Evolutionary conservation across 805 yeast genomes (phyloP), one percentile per base, ranked within the genome.

Genomic region (Kodamaea leandrae): DNA sequence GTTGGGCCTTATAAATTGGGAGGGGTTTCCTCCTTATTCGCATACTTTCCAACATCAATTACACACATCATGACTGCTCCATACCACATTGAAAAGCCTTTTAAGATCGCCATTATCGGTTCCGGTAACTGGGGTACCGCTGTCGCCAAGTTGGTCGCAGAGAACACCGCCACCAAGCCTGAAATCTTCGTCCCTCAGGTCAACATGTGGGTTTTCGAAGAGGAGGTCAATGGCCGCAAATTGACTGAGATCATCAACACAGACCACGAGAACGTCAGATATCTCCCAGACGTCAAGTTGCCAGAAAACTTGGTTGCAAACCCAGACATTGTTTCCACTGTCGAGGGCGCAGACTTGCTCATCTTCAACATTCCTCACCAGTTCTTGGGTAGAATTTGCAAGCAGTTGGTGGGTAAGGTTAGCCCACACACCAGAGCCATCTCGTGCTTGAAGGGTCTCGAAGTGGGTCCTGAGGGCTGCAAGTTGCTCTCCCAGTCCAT

Each of bases 121-220:
- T 89, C 97, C 21, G 99, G 98, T 61, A 91, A 91, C 68, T 91
- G 99, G 87, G 99, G 99, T 50, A 88, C 96, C 27, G 91, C 98
- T 14, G 89, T 93, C 41, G 97, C 98, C 48, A 91, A 93, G 64
- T 88, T 91, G 33, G 82, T 89, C 19, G 89, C 97, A 27, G 98
- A 93, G 66, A 90, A 89, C 63, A 73, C 90, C 32, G 74, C 73
- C 14, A 78, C 77, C 48, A 77, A 87, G 64, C 82, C 90, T 28
- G 74, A 79, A 27, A 67, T 86, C 55, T 93, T 93, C 64, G 74
- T 79, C 45, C 69, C 68, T 46, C 69, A 77, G 42, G 97, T 93
- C 29, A 82, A 83, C 55, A 90, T 93, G 98, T 93, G 99, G 99
- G 99, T 93, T 10, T 87, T 76, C 54, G 91, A 93, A 66, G 99